These are phyloP conservation scores for Chaetomium sp. DNA, from an alignment of 2,329 filamentous ascomycete species.

Conservation along the genomic window DNA sequence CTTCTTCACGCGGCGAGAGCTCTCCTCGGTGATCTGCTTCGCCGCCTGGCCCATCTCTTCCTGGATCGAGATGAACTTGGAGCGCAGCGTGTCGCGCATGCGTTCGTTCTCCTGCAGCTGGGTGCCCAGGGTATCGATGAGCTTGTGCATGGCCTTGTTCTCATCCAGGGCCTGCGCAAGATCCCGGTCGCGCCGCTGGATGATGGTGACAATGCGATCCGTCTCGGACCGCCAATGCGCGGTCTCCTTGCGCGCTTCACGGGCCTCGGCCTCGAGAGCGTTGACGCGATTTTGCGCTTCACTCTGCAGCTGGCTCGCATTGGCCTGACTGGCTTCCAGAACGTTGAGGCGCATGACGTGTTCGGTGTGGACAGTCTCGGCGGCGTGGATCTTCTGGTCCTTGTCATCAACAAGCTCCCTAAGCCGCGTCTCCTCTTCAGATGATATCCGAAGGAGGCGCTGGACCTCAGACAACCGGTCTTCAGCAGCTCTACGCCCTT, in stretches of 20 bases:
- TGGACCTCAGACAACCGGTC: slow-evolving; percentile 69
- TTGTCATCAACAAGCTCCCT: slow-evolving; percentile 62
- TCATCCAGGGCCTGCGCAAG: slow-evolving; percentile 44
- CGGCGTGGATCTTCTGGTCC: slow-evolving; percentile 56
- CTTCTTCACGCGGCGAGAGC: slow-evolving; percentile 68
- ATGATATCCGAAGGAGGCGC: slow-evolving; percentile 58
- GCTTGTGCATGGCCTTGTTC: slow-evolving; percentile 68
- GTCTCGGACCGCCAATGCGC: slow-evolving; percentile 57
- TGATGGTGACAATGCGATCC: slow-evolving; percentile 50
- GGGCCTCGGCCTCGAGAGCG: slow-evolving; percentile 48
- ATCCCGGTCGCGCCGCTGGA: slow-evolving; percentile 44
- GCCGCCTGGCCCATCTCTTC: slow-evolving; percentile 77
- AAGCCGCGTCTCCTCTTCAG: slow-evolving; percentile 66
- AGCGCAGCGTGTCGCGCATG: slow-evolving; percentile 75
- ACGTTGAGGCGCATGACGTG: slow-evolving; percentile 56
- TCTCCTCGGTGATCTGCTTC: slow-evolving; percentile 75
- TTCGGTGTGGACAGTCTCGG: slow-evolving; percentile 52
- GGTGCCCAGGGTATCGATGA: slow-evolving; percentile 64
- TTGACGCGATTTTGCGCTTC: slow-evolving; percentile 53
- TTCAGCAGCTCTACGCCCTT: slow-evolving; percentile 59
- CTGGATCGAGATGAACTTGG: slow-evolving; percentile 79
- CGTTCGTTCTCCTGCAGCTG: slow-evolving; percentile 83
- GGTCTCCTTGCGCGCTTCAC: slow-evolving; percentile 49
- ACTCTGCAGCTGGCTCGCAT: slow-evolving; percentile 45
- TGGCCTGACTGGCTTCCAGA: slow-evolving; percentile 60